Evolutionary conservation across 2,329 filamentous ascomycete species (phyloP), one percentile per base, ranked within the genome.

Genomic region (Alternaria brassicae): DNA sequence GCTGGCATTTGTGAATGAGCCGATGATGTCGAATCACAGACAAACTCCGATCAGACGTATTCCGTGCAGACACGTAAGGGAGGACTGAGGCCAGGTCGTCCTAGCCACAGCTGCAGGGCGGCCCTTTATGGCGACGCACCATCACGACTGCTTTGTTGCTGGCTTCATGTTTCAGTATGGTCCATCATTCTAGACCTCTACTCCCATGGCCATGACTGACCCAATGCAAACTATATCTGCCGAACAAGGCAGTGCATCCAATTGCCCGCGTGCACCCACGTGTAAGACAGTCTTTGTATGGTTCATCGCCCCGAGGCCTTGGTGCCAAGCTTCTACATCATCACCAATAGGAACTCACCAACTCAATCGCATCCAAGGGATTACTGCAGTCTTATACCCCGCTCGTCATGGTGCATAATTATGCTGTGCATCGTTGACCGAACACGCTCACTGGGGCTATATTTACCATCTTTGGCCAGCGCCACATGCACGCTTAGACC

Each of bases 391-490:
- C n/a, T 50, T 58, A 52, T 57, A 58, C 49, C 58, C 41, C 44
- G 50, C 36, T 62, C 57, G 57, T 67, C 62, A 63, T 68, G 41
- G 37, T 52, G 48, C 44, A 59, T 40, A 42, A 30, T 55, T 54
- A 45, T 41, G 42, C 42, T 54, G 50, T 42, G 28, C 56, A 56
- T 67, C 60, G 51, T 47, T 57, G 41, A 55, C 62, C 61, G 54
- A 62, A 56, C 49, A 50, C 53, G 48, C 47, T 53, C 60, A 48
- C 51, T 61, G 49, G 51, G 49, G 55, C 62, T 70, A 64, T 66
- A 65, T 71, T 68, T 65, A 60, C 53, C 30, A 28, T 27, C 53
- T 42, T 59, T 45, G 51, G 47, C 49, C 60, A 58, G 37, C 63
- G 60, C 59, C 65, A 40, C 45, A 56, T 66, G 60, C 57, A 61